phyloP scores from a whole-genome alignment of 768 basidiomycete genomes.

The Termitomyces sp. region DNA sequence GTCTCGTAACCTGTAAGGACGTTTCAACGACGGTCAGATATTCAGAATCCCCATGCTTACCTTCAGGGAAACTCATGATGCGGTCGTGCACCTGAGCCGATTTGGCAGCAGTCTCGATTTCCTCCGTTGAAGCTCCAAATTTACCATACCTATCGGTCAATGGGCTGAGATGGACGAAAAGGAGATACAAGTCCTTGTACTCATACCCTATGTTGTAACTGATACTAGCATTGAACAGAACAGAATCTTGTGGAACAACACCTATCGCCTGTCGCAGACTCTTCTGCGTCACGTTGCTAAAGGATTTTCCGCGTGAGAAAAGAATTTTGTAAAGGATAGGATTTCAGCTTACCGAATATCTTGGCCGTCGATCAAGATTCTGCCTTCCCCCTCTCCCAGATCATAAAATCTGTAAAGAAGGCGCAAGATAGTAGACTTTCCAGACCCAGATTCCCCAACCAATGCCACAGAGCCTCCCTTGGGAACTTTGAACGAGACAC shows the following conservation, averaged over 20 bases:
- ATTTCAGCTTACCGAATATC: slow-evolving; percentile 56
- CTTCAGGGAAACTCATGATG: slow-evolving; percentile 80
- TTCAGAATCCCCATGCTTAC: slow-evolving; percentile 19
- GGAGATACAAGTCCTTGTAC: background rate
- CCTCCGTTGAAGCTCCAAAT: slow-evolving; percentile 63
- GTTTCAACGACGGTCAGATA: background rate
- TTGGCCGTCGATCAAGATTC: slow-evolving; percentile 81
- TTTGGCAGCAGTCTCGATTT: slow-evolving; percentile 75
- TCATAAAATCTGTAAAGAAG: slow-evolving; percentile 94
- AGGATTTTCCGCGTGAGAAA: background rate
- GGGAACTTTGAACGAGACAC: slow-evolving; percentile 85
- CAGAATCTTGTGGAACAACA: slow-evolving; percentile 85
- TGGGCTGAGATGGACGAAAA: slow-evolving; percentile 2
- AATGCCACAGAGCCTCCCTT: slow-evolving; percentile 87
- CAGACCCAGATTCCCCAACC: slow-evolving; percentile 79
- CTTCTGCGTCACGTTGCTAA: slow-evolving; percentile 75
- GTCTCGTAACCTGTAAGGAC: slow-evolving; percentile 62
- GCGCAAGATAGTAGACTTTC: slow-evolving; percentile 84
- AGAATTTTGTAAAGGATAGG: background rate
- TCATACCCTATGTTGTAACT: slow-evolving; percentile 69
- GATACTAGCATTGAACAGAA: slow-evolving; percentile 71
- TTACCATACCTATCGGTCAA: slow-evolving; percentile 63
- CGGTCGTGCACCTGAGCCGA: slow-evolving; percentile 89
- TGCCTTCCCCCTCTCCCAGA: slow-evolving; percentile 70
- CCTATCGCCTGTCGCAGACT: slow-evolving; percentile 81